Evolutionary conservation across 176 grass and related monocot genomes (phyloP), one percentile per base, ranked within the genome.

Genomic region (Musa itinerans): DNA sequence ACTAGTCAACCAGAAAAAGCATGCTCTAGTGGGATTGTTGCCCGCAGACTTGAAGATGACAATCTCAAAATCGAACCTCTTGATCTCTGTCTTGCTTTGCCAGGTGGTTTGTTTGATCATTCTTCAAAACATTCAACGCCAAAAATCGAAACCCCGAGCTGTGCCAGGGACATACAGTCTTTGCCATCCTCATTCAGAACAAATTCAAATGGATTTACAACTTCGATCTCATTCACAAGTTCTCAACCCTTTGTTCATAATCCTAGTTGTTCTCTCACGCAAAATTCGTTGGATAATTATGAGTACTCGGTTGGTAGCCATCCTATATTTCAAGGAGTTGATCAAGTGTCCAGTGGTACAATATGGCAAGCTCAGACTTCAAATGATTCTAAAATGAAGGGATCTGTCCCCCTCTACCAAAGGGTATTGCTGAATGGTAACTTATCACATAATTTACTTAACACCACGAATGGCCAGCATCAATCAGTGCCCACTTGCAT

Each of bases 61-160:
- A 75, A 72, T 63, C 66, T 81, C 78, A 93, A 87, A 59, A 56
- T 78, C 61, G 87, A 84, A 73, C 89, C 75, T 68, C 88, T 98
- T 65, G 88, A 98, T 87, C 88, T 98, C 70, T 98, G 88, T 16
- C 86, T 98, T 73, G 86, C 84, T 69, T 77, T 98, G 23, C 89
- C 95, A 78, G 90, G 78, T 82, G 65, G 74, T 69, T 89, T 85
- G 69, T 66, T 74, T 50, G 78, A 87, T 89, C 80, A 75, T 75
- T 78, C 80, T 65, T 76, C 57, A 19, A 87, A 75, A 77, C 66
- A 70, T 65, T 63, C 51, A 43, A 54, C 78, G 79, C 72, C 78
- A 1, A 74, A 85, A 76, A 69, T 83, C 81, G 74, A 79, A 63
- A 81, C 79, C 29, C 54, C 76, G 20, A 79, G 25, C 74, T 76